Evolutionary conservation across 2,329 filamentous ascomycete genomes (phyloP).

Genomic region (Cercospora janseana): DNA sequence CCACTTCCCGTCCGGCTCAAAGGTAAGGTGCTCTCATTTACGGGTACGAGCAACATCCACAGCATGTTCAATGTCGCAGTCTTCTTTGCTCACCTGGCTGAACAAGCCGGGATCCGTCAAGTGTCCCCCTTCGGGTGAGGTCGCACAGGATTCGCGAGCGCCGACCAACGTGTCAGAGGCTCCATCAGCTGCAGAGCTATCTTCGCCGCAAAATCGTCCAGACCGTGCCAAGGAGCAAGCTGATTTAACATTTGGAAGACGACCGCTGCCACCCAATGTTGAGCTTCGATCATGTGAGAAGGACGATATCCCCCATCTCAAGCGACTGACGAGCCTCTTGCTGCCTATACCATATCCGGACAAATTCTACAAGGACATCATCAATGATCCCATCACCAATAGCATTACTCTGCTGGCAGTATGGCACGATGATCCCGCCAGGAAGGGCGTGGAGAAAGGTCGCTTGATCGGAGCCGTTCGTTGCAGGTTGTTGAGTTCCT

Average conservation of each 20-base stretch:
- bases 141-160: slow-evolving; percentile 1
- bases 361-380: slow-evolving; percentile 60
- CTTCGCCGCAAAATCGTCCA: background rate
- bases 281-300: slow-evolving; percentile 54
- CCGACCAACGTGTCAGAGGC: background rate
- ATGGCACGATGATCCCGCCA: slow-evolving; percentile 50
- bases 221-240: background rate
- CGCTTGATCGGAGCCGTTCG: slow-evolving; percentile 49
- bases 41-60: background rate
- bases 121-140: slow-evolving; percentile 1
- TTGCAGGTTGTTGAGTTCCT: slow-evolving; percentile 44
- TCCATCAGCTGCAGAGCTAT: background rate
- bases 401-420: slow-evolving; percentile 59
- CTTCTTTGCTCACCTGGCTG: slow-evolving; percentile 49
- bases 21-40: background rate
- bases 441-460: slow-evolving; percentile 30
- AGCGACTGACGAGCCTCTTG: slow-evolving; percentile 57
- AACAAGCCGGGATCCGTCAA: slow-evolving; percentile 41
- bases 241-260: background rate
- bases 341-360: slow-evolving; percentile 62
- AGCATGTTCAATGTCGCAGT: slow-evolving; percentile 42
- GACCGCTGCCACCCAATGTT: slow-evolving; percentile 46
- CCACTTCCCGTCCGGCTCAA: background rate
- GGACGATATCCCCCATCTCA: slow-evolving; percentile 55
- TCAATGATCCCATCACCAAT: slow-evolving; percentile 53